Evolutionary conservation across 2,329 filamentous ascomycete species (phyloP), one percentile per base, ranked within the genome.

Genomic region (Alternaria sp.): DNA sequence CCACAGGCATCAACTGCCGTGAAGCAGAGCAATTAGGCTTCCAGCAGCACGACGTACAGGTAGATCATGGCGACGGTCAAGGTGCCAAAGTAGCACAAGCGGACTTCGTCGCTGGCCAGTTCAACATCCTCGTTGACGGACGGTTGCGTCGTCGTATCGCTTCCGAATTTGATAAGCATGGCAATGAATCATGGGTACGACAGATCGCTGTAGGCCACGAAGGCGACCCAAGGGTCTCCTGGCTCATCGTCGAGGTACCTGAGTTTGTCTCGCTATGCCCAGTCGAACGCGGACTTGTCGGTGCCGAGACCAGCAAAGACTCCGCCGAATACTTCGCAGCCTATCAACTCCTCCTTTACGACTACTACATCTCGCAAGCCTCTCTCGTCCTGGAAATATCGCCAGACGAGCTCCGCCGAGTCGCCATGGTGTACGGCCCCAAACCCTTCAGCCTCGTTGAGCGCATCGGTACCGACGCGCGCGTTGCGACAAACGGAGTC

Each of bases 391-490:
- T 70, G 10, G 66, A 67, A 46, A 63, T 68, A 10, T 28, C 58
- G 8, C 45, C 51, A 10, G 64, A 68, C 47, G 60, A 68, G 44
- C 66, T 70, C 20, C 65, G 67, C 37, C 63, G 60, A 11, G 61
- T 68, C 9, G 55, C 46, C 43, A 65, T 70, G 55, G 47, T 70
- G 5, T 67, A 70, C 44, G 67, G 67, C 4, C 66, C 66, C 20
- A 68, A 68, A 21, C 67, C 64, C 11, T 70, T 70, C 45, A 70
- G 66, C 18, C 61, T 70, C 10, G 53, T 70, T 26, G 66, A 68
- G 44, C 67, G 63, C 28, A 68, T 68, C 11, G 66, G 66, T 3
- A 44, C 33, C 3, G 54, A 68, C 30, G 58, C 67, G 25, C 63
- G 63, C 14, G n/a, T 70, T 5, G 66, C 66, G 10, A 59, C 63